Evolutionary conservation across 805 yeast species (phyloP), one percentile per base, ranked within the genome.

Genomic region (Lipomyces spencermartinsiae): DNA sequence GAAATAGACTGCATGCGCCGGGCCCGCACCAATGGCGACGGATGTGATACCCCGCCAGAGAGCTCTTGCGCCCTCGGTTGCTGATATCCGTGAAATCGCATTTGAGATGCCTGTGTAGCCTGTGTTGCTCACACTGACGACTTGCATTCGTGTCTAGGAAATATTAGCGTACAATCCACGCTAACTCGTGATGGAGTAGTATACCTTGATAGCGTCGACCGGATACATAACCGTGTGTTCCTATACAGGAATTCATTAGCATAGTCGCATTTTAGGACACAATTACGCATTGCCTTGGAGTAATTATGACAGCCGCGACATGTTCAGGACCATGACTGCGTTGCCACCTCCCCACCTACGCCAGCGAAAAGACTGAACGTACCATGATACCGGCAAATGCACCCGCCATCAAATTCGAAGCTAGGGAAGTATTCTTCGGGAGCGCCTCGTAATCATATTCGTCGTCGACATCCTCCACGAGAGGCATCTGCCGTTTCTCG

Each of bases 211-310:
- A n/a, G 97, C 94, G 78, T 94, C 99, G 54, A 94, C 87, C 1
- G 99, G 99, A 77, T 88, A 94, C 97, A 94, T 92, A 58, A 94
- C 92, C 0, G 97, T 88, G 79, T 94, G 99, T 78, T 94, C 99
- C 73, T 71, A 35, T 25, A 56, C 16, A 35, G 12, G 10, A 53
- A 35, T 55, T 54, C 22, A 1, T 34, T n/a, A 57, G 31, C 19
- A 19, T 8, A 53, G 58, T 25, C 1, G n/a, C n/a, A 22, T 19
- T 33, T 9, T 31, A 10, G 34, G 53, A 14, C 58, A n/a, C 43
- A 29, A 12, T 37, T 12, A 6, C 1, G 16, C 49, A 5, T 43
- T n/a, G 49, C 7, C 6, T 43, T 3, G 49, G 19, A n/a, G n/a
- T 14, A 5, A 8, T 14, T n/a, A n/a, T n/a, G n/a, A n/a, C n/a